Evolutionary conservation across 192 early-diverging fungal genomes (phyloP).

Genomic region (Linnemannia hyalina): DNA sequence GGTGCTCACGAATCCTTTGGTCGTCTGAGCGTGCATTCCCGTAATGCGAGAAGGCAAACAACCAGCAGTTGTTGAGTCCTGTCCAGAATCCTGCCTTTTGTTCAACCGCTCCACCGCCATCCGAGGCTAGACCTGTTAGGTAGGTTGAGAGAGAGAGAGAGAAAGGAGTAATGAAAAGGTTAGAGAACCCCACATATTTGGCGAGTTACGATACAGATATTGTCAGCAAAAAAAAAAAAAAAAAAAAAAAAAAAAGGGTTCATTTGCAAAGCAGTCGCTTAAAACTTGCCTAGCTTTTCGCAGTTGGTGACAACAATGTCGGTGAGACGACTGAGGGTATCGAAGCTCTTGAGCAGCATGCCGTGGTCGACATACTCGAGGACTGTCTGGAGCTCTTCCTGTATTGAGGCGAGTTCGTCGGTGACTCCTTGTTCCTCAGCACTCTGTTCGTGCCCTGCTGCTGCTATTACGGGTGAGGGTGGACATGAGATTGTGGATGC

Average conservation of each 20-base stretch:
- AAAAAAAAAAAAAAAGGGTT: no score
- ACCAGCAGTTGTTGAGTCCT: conserved; percentile 82
- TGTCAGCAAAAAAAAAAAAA: no score
- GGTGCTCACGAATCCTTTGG: conserved; percentile 67
- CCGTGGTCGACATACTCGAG: conserved; percentile 73
- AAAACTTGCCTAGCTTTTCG: conserved; percentile 66
- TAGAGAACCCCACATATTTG: no score
- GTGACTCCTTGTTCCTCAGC: background rate
- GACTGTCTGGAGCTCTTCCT: conserved; percentile 73
- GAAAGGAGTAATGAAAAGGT: background rate
- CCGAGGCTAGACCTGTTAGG: conserved; percentile 65
- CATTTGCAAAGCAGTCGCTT: background rate
- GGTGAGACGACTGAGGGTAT: conserved; percentile 75
- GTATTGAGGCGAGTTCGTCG: conserved; percentile 57
- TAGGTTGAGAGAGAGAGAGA: background rate
- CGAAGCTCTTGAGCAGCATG: conserved; percentile 75
- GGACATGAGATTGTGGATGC: conserved; percentile 40
- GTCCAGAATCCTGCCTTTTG: conserved; percentile 78
- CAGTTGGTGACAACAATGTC: conserved; percentile 76
- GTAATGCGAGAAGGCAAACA: conserved; percentile 74
- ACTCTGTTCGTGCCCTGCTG: background rate
- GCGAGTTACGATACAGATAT: no score
- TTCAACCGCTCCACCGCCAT: conserved; percentile 69
- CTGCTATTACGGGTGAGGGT: background rate
- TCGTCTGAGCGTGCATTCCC: conserved; percentile 61